Evolutionary conservation across 768 basidiomycete species (phyloP).

Genomic region (Suillus clintonianus): DNA sequence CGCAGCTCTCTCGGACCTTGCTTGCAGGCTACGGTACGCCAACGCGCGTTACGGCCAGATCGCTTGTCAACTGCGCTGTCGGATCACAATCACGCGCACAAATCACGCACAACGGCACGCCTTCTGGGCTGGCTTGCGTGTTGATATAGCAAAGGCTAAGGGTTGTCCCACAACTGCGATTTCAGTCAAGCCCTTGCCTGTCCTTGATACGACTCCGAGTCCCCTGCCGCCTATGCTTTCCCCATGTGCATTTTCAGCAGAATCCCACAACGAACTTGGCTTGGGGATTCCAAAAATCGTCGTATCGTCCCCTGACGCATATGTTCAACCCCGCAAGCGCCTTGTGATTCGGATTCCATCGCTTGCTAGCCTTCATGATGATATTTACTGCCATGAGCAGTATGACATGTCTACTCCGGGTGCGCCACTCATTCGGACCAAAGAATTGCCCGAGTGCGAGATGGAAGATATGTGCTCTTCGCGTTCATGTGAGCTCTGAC

Average conservation of each 20-base stretch:
- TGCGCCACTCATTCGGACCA: conserved; percentile 27
- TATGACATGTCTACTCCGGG: conserved; percentile 12
- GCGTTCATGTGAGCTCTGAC: conserved; percentile 16
- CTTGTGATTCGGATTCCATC: conserved; percentile 8
- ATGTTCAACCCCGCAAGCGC: neutral
- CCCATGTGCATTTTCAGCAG: neutral
- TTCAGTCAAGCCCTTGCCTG: conserved; percentile 40
- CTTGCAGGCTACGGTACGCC: conserved; percentile 41
- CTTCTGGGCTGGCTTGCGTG: conserved; percentile 39
- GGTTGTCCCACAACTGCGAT: conserved; percentile 40
- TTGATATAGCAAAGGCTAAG: conserved; percentile 45
- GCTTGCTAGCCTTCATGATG: conserved; percentile 1
- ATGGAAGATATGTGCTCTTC: conserved; percentile 15
- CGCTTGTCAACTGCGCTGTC: conserved; percentile 39
- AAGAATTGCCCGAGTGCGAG: conserved; percentile 24
- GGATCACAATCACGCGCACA: conserved; percentile 31
- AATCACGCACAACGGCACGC: conserved; percentile 54
- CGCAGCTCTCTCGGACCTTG: conserved; percentile 35
- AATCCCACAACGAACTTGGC: neutral
- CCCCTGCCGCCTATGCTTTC: neutral
- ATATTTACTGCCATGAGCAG: conserved; percentile 2
- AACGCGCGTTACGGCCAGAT: conserved; percentile 43
- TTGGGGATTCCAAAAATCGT: conserved; percentile 10
- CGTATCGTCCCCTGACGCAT: neutral
- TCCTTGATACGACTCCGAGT: conserved; percentile 30